phyloP scores from a whole-genome alignment of 169 alveolate genomes.

The Babesia divergens region DNA sequence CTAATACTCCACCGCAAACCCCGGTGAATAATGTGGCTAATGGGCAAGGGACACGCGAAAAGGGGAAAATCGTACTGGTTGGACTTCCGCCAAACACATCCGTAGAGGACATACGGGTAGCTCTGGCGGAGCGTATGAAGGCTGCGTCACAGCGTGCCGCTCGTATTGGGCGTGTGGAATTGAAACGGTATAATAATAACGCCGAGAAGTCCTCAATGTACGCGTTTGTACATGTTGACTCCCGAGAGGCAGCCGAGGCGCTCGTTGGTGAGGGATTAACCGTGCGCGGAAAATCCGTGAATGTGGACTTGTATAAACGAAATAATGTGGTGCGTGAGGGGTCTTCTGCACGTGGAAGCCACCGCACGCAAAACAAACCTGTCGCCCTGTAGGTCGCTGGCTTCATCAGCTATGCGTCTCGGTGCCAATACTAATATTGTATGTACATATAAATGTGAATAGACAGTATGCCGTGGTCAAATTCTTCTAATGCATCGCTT shows the following conservation, averaged over 20 bases:
- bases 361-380: constrained; percentile 3
- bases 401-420: background rate
- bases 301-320: constrained; percentile 41
- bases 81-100: constrained; percentile 55
- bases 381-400: background rate
- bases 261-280: constrained; percentile 22
- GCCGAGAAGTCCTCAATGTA: constrained; percentile 10
- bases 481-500: constrained; percentile 5
- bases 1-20: background rate
- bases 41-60: background rate
- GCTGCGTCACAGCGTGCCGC: background rate
- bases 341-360: background rate
- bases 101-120: constrained; percentile 24
- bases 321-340: background rate
- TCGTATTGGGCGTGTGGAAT: constrained; percentile 12
- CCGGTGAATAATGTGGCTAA: background rate
- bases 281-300: constrained; percentile 19
- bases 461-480: constrained; percentile 8
- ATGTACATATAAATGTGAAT: background rate
- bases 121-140: constrained; percentile 22
- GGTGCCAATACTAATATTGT: constrained; percentile 2
- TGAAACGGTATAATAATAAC: background rate
- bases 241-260: constrained; percentile 34
- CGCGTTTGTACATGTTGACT: constrained; percentile 44
- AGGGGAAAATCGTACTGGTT: constrained; percentile 2